These are phyloP conservation scores for Stagonosporopsis tanaceti DNA, from an alignment of 2,329 filamentous ascomycete genomes.

Conservation along the genomic window DNA sequence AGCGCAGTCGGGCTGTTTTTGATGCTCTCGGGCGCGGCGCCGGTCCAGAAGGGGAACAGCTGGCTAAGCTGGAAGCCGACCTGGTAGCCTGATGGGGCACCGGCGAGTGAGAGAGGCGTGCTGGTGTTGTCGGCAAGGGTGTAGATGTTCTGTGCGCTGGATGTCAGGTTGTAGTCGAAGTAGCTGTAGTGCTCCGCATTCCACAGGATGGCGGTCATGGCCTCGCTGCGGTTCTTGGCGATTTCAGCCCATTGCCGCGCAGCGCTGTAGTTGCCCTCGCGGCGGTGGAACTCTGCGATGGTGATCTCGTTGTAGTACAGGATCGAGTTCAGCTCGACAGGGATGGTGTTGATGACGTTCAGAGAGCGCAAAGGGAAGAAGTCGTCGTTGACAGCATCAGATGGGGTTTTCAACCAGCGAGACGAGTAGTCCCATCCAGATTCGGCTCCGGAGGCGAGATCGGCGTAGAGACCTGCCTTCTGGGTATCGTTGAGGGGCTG, in stretches of 20 bases:
- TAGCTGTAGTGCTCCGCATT: constrained; percentile 69
- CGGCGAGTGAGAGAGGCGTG: constrained; percentile 46
- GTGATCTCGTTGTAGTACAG: constrained; percentile 70
- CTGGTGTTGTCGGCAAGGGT: constrained; percentile 55
- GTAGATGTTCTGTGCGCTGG: constrained; percentile 63
- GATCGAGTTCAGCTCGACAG: constrained; percentile 73
- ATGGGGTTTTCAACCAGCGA: constrained; percentile 66
- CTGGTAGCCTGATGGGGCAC: constrained; percentile 64
- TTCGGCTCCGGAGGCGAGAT: constrained; percentile 71
- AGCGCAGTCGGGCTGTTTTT: constrained; percentile 68
- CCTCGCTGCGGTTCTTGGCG: constrained; percentile 64
- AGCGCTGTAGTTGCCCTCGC: constrained; percentile 60
- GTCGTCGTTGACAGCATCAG: constrained; percentile 65
- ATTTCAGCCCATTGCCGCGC: constrained; percentile 60
- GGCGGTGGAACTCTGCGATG: constrained; percentile 64
- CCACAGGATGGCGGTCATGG: constrained; percentile 71
- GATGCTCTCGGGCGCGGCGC: constrained; percentile 66
- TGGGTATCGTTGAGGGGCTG: constrained; percentile 61
- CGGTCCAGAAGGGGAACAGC: constrained; percentile 75
- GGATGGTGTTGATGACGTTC: constrained; percentile 66
- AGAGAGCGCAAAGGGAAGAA: constrained; percentile 72
- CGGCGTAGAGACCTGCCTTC: constrained; percentile 64
- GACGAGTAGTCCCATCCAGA: constrained; percentile 70
- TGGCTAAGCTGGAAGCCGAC: constrained; percentile 67
- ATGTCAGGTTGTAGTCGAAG: constrained; percentile 74